Percentiles rank a stretch among this genome's conserved stretches.
Conservation (phyloP, 345 rosid genomes). For the Eutrema japonicum region DNA sequence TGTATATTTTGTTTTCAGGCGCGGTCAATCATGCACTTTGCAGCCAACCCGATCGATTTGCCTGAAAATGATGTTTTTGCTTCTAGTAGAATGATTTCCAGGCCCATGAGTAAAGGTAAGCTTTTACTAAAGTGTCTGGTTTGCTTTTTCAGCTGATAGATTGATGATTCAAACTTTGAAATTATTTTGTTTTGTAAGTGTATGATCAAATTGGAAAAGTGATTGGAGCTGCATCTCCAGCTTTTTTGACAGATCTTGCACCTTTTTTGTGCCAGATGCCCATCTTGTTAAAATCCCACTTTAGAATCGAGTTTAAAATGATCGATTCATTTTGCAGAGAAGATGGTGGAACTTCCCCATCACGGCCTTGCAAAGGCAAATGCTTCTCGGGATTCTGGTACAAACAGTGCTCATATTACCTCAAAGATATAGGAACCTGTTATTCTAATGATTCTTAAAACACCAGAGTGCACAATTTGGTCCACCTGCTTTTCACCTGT, state of each 20-base stretch:
- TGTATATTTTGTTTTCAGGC: slow-evolving; percentile 72
- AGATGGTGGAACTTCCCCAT: slow-evolving; percentile 36
- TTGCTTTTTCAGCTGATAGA: slow-evolving; percentile 20
- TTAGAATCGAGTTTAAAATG: neutral
- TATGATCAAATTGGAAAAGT: slow-evolving; percentile 12
- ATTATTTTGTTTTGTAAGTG: slow-evolving; percentile 12
- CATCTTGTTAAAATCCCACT: neutral
- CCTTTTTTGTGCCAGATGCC: neutral
- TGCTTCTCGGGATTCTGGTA: slow-evolving; percentile 43
- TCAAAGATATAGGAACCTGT: slow-evolving; percentile 5
- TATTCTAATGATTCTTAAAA: neutral
- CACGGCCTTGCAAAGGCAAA: slow-evolving; percentile 36
- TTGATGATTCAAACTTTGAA: slow-evolving; percentile 19
- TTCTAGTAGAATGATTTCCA: slow-evolving; percentile 50
- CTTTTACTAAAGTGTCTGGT: slow-evolving; percentile 36
- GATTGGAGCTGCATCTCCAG: slow-evolving; percentile 23
- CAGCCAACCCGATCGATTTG: slow-evolving; percentile 65
- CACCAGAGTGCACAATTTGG: slow-evolving; percentile 1
- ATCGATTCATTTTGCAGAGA: slow-evolving; percentile 28
- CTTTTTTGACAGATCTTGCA: slow-evolving; percentile 8
- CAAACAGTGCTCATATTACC: slow-evolving; percentile 7
- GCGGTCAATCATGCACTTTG: slow-evolving; percentile 76
- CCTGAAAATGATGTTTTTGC: slow-evolving; percentile 53
- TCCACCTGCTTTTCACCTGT: neutral
- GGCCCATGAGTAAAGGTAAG: slow-evolving; percentile 60